A percentile compares a stretch with the other conserved stretches of the same genome.
Conservation (phyloP, 768 basidiomycete genomes). For the Lentinula sp. region DNA sequence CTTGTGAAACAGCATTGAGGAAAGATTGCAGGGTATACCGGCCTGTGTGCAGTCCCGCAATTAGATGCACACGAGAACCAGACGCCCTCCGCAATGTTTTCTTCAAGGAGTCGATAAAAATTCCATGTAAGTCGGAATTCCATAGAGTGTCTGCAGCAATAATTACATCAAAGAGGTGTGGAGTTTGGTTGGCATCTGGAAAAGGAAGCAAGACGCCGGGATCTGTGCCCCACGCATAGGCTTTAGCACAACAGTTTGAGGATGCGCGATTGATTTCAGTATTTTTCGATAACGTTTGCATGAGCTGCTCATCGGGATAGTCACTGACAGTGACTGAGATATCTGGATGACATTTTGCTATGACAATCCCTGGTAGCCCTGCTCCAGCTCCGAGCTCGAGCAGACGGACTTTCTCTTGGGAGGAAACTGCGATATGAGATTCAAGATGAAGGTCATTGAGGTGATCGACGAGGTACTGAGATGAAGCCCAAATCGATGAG, state of each 20-base stretch:
- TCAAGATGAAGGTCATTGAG: slow-evolving; percentile 40
- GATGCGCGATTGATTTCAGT: slow-evolving; percentile 43
- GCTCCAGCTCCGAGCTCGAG: slow-evolving; percentile 74
- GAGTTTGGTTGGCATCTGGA: not conserved
- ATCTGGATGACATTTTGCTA: slow-evolving; percentile 43
- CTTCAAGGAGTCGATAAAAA: slow-evolving; percentile 49
- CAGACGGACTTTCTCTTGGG: slow-evolving; percentile 22
- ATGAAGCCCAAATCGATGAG: slow-evolving; percentile 69
- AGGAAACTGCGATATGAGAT: slow-evolving; percentile 12
- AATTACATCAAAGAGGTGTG: slow-evolving; percentile 50
- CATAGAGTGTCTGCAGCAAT: slow-evolving; percentile 75
- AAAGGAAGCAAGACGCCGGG: slow-evolving; percentile 19
- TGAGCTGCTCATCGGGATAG: slow-evolving; percentile 63
- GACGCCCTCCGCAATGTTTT: slow-evolving; percentile 35
- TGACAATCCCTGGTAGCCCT: slow-evolving; percentile 65
- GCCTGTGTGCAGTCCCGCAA: slow-evolving; percentile 74
- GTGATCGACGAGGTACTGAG: slow-evolving; percentile 63
- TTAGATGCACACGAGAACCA: slow-evolving; percentile 51
- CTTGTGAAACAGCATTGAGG: slow-evolving; percentile 28
- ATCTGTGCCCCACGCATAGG: slow-evolving; percentile 65
- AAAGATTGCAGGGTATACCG: slow-evolving; percentile 66
- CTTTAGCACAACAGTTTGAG: slow-evolving; percentile 41
- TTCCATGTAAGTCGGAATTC: slow-evolving; percentile 55
- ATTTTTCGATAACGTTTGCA: slow-evolving; percentile 53
- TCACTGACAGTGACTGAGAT: slow-evolving; percentile 52